Conservation (phyloP, 345 rosid species). For the Pistacia atlantica region DNA sequence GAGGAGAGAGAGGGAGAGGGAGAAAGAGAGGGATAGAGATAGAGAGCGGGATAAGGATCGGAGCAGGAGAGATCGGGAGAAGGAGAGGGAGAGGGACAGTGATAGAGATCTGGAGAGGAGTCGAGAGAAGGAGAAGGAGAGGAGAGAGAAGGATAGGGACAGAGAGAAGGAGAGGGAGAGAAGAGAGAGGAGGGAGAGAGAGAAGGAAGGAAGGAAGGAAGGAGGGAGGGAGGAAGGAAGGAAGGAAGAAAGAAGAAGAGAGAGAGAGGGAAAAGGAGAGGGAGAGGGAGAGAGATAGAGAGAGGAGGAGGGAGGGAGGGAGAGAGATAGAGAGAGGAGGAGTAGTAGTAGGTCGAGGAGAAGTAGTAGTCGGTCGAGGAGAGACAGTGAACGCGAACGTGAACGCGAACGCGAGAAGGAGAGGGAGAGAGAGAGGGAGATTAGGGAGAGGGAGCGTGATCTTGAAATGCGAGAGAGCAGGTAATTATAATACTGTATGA, state of each 20-base stretch:
- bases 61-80: constrained; percentile 36
- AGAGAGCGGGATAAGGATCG: constrained; percentile 46
- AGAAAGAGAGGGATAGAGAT: constrained; percentile 27
- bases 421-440: constrained; percentile 37
- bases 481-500: constrained; percentile 16
- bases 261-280: constrained; percentile 15
- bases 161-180: constrained; percentile 41
- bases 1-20: constrained; percentile 33
- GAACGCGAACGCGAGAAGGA: constrained; percentile 37
- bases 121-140: constrained; percentile 36
- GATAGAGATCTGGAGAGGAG: constrained; percentile 40
- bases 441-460: constrained; percentile 42
- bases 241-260: constrained; percentile 12
- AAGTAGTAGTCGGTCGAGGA: constrained; percentile 42
- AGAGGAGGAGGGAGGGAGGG: constrained; percentile 25
- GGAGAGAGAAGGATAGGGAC: constrained; percentile 34
- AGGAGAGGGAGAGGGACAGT: constrained; percentile 49
- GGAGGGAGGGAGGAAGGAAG: constrained; percentile 18
- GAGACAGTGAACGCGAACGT: constrained; percentile 27
- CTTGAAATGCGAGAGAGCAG: constrained; percentile 56
- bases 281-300: constrained; percentile 37
- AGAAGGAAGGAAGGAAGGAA: constrained; percentile 23
- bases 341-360: constrained; percentile 26
- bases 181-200: constrained; percentile 34
- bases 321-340: constrained; percentile 28